Percentiles rank a stretch among this genome's conserved stretches.
Evolutionary conservation across 148 eudicot genomes (phyloP).

Genomic region (Camellia sinensis): DNA sequence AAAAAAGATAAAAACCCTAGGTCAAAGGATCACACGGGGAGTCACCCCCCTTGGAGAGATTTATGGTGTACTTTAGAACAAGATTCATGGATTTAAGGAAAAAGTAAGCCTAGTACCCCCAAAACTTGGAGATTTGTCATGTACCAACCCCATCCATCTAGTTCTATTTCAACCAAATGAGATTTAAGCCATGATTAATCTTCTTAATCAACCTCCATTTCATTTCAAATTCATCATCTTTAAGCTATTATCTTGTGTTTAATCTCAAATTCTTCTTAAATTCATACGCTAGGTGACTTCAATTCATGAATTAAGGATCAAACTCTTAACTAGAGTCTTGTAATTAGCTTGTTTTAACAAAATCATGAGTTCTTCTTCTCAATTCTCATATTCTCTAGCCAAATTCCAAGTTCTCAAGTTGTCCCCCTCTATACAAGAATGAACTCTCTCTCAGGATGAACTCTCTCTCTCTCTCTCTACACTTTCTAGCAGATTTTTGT

Average conservation of each 20-base stretch:
- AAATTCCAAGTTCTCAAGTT: neutral
- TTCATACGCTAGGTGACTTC: neutral
- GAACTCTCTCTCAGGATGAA: too few relatives aligned
- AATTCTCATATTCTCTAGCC: neutral
- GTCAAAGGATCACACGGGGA: neutral
- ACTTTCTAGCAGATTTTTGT: too few relatives aligned
- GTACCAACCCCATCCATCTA: neutral
- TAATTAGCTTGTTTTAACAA: neutral
- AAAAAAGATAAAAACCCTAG: neutral
- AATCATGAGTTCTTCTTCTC: too few relatives aligned
- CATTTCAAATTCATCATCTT: too few relatives aligned
- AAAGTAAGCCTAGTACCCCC: too few relatives aligned
- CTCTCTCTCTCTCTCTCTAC: neutral
- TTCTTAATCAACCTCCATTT: too few relatives aligned
- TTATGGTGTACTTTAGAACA: neutral
- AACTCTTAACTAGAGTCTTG: neutral
- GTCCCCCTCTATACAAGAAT: neutral
- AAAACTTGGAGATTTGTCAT: too few relatives aligned
- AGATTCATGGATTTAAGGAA: neutral
- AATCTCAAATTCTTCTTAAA: too few relatives aligned
- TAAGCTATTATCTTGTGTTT: too few relatives aligned
- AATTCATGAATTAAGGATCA: neutral
- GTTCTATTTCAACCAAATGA: too few relatives aligned
- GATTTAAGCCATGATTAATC: too few relatives aligned
- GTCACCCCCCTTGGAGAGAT: neutral